Evolutionary conservation across 768 basidiomycete genomes (phyloP).

Genomic region (Panaeolus papilionaceus): DNA sequence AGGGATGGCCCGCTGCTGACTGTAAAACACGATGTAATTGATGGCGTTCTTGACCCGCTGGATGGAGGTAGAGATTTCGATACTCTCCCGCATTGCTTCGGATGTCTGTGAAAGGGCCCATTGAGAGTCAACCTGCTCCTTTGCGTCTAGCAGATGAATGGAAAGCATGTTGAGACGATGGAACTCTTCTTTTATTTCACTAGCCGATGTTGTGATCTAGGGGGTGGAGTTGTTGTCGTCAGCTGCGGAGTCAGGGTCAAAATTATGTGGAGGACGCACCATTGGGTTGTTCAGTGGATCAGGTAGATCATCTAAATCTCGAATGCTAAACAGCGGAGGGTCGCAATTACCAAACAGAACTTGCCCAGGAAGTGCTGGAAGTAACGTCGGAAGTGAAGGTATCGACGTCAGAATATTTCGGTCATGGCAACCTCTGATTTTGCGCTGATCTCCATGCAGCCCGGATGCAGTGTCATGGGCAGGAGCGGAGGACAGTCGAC

Average conservation of each 20-base stretch:
- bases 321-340: neutral
- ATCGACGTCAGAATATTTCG: neutral
- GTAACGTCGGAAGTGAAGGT: neutral
- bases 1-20: neutral
- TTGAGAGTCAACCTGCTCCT: neutral
- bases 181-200: slow-evolving; percentile 3
- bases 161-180: slow-evolving; percentile 13
- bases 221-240: neutral
- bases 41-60: slow-evolving; percentile 6
- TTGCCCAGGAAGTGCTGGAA: neutral
- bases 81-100: neutral
- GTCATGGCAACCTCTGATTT: slow-evolving; percentile 12
- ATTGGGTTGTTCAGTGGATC: neutral
- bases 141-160: slow-evolving; percentile 9
- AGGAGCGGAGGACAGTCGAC: neutral
- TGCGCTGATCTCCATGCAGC: slow-evolving; percentile 2
- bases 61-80: slow-evolving; percentile 8
- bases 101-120: neutral
- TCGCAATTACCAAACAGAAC: slow-evolving; percentile 8
- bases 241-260: slow-evolving; percentile 8
- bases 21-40: slow-evolving; percentile 9
- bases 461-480: neutral
- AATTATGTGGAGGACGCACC: neutral
- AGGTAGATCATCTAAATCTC: slow-evolving; percentile 5
- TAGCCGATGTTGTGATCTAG: slow-evolving; percentile 5